Base-by-base conservation (phyloP, 2,329 filamentous ascomycete species). In the Lecanosticta acicola region DNA sequence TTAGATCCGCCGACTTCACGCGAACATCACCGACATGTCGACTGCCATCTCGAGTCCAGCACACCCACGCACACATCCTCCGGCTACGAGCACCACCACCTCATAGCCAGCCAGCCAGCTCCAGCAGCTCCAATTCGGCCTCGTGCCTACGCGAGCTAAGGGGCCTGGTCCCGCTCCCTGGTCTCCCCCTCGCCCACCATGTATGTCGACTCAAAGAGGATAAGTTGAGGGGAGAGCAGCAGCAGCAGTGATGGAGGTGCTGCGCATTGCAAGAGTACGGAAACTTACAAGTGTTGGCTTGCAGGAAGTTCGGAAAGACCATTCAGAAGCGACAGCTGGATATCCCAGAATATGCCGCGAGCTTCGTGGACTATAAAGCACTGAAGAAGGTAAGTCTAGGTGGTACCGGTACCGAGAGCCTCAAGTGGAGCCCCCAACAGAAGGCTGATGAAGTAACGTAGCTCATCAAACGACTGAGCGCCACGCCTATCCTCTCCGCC, bases 231-330 rank as follows among this genome's bases (percentile, higher is more conserved):
- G 14, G 26, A 16, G 21, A 14, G 41, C 24, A 19, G 17, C 16
- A 3, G 34, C 38, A n/a, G 13, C 16, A 8, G 17, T 14, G 4
- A 10, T 26, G 38, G 11, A 36, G 7, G 13, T 8, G 41, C 16
- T 18, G 18, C 18, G 33, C n/a, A 14, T n/a, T 5, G 33, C 18
- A 16, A 8, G 43, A 7, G 10, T n/a, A 16, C 16, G 5, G 16
- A 39, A 1, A 21, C 29, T 49, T 50, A 50, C 53, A 46, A 51
- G 48, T 32, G 35, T 19, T 18, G 39, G 26, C 20, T 37, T 11
- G 32, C 53, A 98, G 91, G 93, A 98, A 98, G 80, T 98, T 98
- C 75, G 93, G 93, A 70, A 98, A 98, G 77, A 88, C 96, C 68
- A 95, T 98, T 59, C 93, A 97, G 76, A 95, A 95, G 76, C 85